Evolutionary conservation across 2,329 filamentous ascomycete species (phyloP).

Genomic region (Pyricularia sp.): DNA sequence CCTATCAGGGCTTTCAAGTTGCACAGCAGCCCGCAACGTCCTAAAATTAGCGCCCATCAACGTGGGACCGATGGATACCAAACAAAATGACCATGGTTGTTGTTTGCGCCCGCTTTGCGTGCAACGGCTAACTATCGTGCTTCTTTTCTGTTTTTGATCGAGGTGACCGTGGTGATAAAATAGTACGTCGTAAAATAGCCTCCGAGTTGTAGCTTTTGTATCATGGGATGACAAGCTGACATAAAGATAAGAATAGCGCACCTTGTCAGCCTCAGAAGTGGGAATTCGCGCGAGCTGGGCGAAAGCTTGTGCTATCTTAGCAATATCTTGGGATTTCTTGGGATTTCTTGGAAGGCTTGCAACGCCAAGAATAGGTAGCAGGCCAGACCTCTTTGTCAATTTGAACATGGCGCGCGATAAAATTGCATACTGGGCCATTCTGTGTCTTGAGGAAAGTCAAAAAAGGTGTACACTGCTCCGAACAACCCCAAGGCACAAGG

Average conservation of each 20-base stretch:
- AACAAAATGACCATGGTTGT: neutral
- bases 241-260: neutral
- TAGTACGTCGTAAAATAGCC: no score
- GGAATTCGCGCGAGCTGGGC: neutral
- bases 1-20: neutral
- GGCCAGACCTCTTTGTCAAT: no score
- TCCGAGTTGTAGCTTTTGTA: neutral
- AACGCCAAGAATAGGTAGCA: neutral
- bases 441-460: neutral
- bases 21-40: neutral
- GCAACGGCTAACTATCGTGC: neutral
- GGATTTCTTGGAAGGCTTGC: neutral
- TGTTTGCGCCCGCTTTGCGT: neutral
- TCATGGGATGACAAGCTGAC: neutral
- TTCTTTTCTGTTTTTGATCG: neutral
- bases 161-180: neutral
- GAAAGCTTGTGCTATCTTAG: constrained; percentile 4
- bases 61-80: neutral
- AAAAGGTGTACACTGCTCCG: neutral
- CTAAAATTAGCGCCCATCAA: neutral
- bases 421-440: no score
- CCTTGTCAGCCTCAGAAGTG: neutral
- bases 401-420: neutral
- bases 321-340: neutral
- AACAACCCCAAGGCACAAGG: neutral